Evolutionary conservation across 1,139 yeast genomes (phyloP), one percentile per base, ranked within the genome.

Genomic region (Yamadazyma friedrichii): DNA sequence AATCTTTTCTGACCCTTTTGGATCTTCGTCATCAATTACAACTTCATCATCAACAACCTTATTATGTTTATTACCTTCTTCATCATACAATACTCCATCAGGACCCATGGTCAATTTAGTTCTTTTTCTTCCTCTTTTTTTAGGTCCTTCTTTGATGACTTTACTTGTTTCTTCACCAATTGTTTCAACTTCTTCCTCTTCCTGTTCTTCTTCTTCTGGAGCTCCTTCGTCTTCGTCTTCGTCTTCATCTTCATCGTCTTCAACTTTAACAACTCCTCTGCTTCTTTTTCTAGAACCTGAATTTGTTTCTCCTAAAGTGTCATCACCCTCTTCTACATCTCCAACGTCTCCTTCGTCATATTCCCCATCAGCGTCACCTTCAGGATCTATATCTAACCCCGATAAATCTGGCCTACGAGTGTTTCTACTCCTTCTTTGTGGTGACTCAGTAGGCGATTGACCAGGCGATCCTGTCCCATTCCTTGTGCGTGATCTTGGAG

Each of bases 1-100:
- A 33, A 93, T 79, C 61, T 93, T 93, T 13, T 68, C 74, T 45
- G 82, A 85, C 35, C 98, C 98, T 44, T 80, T 81, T 4, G 82
- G 78, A 61, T 93, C 98, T 49, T 78, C 84, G 44, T 66, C 59
- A 1, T 86, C 86, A n/a, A 89, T 72, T 5, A 78, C 80, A 38
- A 84, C 82, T 65, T 93, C 98, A 57, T 91, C 96, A 52, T 84
- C 77, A n/a, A 66, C 68, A 5, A 88, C 32, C 72, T 71, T 44
- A 81, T 65, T 12, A 74, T 71, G 45, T 75, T 20, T 20, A 20
- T 20, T 71, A 8, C 80, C 80, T 24, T 76, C 73, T 39, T 72
- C 78, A 55, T 76, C 81, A 46, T 66, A 50, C 28, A 42, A 64
- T 2, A 65, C 74, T 2, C 72, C 74, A 36, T 68, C 75, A 36